Conservation (phyloP, 768 basidiomycete genomes). For the Xerocomellus dryophilus region DNA sequence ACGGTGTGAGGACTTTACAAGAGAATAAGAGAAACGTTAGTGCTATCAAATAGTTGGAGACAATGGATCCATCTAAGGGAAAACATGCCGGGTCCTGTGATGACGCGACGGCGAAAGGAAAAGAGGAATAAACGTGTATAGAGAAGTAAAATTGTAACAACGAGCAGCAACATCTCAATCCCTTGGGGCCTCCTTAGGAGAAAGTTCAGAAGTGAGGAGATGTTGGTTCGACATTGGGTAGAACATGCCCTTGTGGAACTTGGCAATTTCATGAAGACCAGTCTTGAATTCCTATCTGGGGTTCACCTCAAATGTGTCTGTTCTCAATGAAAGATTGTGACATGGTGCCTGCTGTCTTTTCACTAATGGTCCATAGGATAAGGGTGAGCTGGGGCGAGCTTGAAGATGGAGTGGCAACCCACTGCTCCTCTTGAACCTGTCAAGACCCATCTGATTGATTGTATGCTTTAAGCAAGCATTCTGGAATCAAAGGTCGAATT, state of each 20-base stretch:
- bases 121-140: no score
- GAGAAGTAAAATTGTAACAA: no score
- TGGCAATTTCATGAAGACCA: conserved; percentile 88
- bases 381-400: conserved; percentile 66
- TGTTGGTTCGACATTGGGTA: conserved; percentile 96
- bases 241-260: conserved; percentile 92
- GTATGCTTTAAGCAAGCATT: conserved; percentile 96
- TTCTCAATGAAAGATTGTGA: conserved; percentile 96
- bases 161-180: no score
- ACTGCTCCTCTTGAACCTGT: conserved; percentile 81
- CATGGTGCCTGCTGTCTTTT: conserved; percentile 87
- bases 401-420: no score
- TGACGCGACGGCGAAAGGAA: no score
- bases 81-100: no score
- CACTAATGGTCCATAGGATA: conserved; percentile 80
- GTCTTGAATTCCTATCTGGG: conserved; percentile 89
- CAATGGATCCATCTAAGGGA: no score
- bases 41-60: no score
- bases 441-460: conserved; percentile 90
- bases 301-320: conserved; percentile 94
- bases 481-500: conserved; percentile 34
- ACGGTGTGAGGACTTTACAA: no score
- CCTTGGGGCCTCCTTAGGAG: conserved; percentile 61
- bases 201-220: conserved; percentile 80
- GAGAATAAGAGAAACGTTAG: no score